Evolutionary conservation across 768 basidiomycete genomes (phyloP), one percentile per base, ranked within the genome.

Genomic region (Pleurotus pulmonarius): DNA sequence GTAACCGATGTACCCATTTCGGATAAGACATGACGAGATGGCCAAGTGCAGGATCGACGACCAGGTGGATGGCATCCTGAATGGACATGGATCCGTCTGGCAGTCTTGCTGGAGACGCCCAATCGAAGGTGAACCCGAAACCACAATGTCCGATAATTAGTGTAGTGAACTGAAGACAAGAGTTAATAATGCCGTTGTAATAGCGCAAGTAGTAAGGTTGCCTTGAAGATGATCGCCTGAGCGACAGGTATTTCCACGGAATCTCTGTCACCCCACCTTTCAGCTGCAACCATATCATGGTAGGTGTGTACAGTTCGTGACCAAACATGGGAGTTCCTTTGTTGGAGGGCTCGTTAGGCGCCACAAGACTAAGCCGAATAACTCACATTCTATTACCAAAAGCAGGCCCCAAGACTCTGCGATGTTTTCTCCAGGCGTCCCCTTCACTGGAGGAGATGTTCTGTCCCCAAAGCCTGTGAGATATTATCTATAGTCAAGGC

Each of bases 121-220:
- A 80, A 26, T 67, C 67, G 49, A 77, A 75, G 0, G 69, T 62
- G 40, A 80, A 72, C 3, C 79, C 80, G 46, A 80, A 79, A 1
- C 75, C 78, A 56, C 79, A 80, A 61, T 66, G 72, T 6, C 73
- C 74, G 20, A 82, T 70, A 8, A 78, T 63, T 11, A 79, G 59
- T 9, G 79, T 68, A 3, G 78, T 73, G 15, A 77, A 56, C 78
- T 80, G 39, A 5, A 45, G 26, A 8, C 26, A 8, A 29, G 8
- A 7, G 8, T 29, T 8, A 29, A 29, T 29, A 29, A 29, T 29
- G 26, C 26, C 6, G 26, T 29, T 5, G 26, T 29, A 7, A 29
- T 29, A 29, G 26, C 8, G 8, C 12, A 9, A 13, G 15, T 18
- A 12, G 41, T 29, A 43, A n/a, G 12, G 5, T 43, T 29, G 72